Conservation (phyloP, 805 yeast genomes). For the Clavispora asparagi region DNA sequence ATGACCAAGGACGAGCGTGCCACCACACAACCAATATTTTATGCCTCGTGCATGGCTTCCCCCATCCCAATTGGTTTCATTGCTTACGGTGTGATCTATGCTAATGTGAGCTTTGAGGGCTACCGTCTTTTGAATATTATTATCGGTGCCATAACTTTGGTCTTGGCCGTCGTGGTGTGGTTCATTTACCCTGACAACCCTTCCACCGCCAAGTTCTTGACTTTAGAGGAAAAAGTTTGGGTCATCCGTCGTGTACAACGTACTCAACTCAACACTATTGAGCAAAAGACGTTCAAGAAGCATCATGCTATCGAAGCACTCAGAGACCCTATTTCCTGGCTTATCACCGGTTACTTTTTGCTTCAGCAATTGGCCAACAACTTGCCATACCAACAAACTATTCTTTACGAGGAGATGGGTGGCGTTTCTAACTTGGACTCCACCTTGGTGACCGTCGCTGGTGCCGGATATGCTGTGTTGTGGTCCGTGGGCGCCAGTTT, state of each 20-base stretch:
- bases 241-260: slow-evolving; percentile 35
- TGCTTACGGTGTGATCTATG: slow-evolving; percentile 33
- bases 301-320: slow-evolving; percentile 47
- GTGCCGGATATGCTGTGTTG: slow-evolving; percentile 45
- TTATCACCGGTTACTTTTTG: slow-evolving; percentile 29
- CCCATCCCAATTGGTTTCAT: slow-evolving; percentile 51
- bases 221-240: slow-evolving; percentile 47
- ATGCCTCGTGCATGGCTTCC: slow-evolving; percentile 45
- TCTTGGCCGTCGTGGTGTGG: slow-evolving; percentile 12
- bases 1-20: slow-evolving; percentile 43
- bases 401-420: slow-evolving; percentile 44
- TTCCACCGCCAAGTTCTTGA: slow-evolving; percentile 43
- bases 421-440: slow-evolving; percentile 36
- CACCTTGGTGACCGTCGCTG: slow-evolving; percentile 50
- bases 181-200: slow-evolving; percentile 55
- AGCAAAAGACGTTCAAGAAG: slow-evolving; percentile 42
- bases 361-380: slow-evolving; percentile 49
- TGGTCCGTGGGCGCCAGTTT: slow-evolving; percentile 33
- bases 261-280: slow-evolving; percentile 27
- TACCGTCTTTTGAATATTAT: slow-evolving; percentile 57
- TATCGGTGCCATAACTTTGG: slow-evolving; percentile 50
- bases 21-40: slow-evolving; percentile 50
- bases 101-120: slow-evolving; percentile 17
- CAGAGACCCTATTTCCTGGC: slow-evolving; percentile 33
- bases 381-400: slow-evolving; percentile 47